Base-by-base conservation (phyloP, 1,139 yeast genomes). In the Suhomyces atakaporum region DNA sequence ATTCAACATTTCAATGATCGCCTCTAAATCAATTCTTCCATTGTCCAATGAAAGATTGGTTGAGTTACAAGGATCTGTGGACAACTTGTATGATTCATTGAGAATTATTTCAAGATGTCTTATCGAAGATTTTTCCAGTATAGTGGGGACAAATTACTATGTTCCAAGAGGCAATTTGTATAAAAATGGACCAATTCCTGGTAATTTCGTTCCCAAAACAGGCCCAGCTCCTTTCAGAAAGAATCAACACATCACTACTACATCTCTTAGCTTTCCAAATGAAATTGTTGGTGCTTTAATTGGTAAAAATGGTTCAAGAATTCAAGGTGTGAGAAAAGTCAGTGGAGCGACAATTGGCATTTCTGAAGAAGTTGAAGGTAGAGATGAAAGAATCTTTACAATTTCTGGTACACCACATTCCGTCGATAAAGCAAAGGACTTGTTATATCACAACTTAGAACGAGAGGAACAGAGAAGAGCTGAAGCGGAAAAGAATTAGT, bases 221-320 rank as follows among this genome's bases (percentile, higher is more conserved):
- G 50, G 66, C n/a, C 49, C 58, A 16, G 42, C 62, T 12, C 25
- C 43, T 11, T 40, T 19, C 35, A 42, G 38, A 35, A 42, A 37
- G 23, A 30, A 31, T 8, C 43, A 39, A 22, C 42, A 31, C 13
- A 29, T 35, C 16, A 32, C 39, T 13, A 43, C 49, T 16, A 34
- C 43, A 4, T 37, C 53, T 6, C 33, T 52, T 22, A 38, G 48
- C 14, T 84, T 88, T 57, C 88, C 95, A 26, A 82, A 85, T 49
- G 89, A 82, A 42, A 81, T 83, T 68, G 96, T 89, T 34, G 97
- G 97, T 31, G 94, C 96, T 34, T 73, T 89, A 40, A 87, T 89
- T 53, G 97, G 97, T 48, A 84, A 84, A 52, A 82, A 83, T 48
- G 96, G 96, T 29, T 69, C 86, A 29, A 77, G 95, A 63, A 87